Evolutionary conservation across 2,329 filamentous ascomycete genomes (phyloP), one percentile per base, ranked within the genome.

Genomic region (Stenocarpella maydis): DNA sequence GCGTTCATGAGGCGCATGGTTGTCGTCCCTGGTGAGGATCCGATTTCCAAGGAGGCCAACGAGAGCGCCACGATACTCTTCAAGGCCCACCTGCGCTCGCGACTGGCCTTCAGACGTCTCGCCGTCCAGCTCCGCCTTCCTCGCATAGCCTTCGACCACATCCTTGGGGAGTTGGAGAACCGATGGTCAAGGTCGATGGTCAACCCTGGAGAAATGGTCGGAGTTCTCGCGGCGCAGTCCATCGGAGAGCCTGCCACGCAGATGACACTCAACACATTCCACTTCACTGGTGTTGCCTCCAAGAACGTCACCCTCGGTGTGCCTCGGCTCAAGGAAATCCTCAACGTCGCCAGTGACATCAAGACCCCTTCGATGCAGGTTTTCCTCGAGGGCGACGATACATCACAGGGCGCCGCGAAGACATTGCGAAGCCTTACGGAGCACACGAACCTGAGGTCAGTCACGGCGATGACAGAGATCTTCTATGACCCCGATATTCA

Each of bases 241-340:
- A 99, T 99, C 78, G 96, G 96, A 84, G 96, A 99, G 81, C 96
- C 96, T 49, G 97, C 96, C 26, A 99, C 96, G 1, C 96, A 99
- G 85, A 99, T 99, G 96, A 99, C 96, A 1, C 84, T 99, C 71
- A 99, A 99, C 84, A 99, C 96, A 28, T 99, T 99, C 92, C 96
- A 99, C 86, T 99, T 99, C 81, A 95, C 96, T 81, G 96, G 96
- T 97, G 94, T 99, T 71, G 97, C 97, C 45, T 97, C 95, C 28
- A 99, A 99, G 91, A 99, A 99, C 86, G 95, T 99, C 67, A 99
- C 96, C 0, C 91, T 99, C 60, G 96, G 96, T 94, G 96, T 99
- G 52, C 96, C 96, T 52, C 95, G 96, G 90, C 89, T 99, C 61
- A 99, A 99, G 87, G 96, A 99, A 84, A 99, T 99, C 89, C 87